phyloP scores from a whole-genome alignment of 2,329 filamentous ascomycete genomes.

The Beauveria medogensis region DNA sequence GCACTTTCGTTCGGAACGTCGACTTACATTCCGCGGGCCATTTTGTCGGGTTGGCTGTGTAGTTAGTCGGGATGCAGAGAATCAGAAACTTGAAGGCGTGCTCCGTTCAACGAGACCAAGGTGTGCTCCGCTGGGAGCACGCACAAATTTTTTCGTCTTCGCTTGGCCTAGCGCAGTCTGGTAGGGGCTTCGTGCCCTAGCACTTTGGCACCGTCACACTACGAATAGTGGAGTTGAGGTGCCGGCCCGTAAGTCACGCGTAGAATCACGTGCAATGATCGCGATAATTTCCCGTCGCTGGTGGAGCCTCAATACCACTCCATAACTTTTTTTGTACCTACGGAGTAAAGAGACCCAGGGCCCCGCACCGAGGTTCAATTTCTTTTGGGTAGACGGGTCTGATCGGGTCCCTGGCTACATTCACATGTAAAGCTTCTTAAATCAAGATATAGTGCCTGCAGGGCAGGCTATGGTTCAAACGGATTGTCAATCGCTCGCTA shows the following conservation, averaged over 20 bases:
- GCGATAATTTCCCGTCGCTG: background rate
- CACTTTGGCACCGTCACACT: background rate
- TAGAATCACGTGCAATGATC: slow-evolving; percentile 7
- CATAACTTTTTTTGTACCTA: too few relatives aligned
- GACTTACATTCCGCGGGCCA: slow-evolving; percentile 58
- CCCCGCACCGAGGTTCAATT: slow-evolving; percentile 6
- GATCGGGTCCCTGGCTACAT: background rate
- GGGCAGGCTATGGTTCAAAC: background rate
- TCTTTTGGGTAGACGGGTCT: slow-evolving; percentile 1
- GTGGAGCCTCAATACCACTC: background rate
- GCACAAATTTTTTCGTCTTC: slow-evolving; percentile 21
- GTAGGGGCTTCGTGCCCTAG: slow-evolving; percentile 29
- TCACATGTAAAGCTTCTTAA: slow-evolving; percentile 1
- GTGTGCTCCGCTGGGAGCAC: slow-evolving; percentile 21
- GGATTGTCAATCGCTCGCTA: slow-evolving; percentile 7
- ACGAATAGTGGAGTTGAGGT: background rate
- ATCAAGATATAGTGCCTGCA: background rate
- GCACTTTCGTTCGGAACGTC: background rate
- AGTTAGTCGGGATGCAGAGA: slow-evolving; percentile 30
- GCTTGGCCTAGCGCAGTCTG: slow-evolving; percentile 19
- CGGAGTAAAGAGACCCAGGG: background rate
- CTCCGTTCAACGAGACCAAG: slow-evolving; percentile 15
- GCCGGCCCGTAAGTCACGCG: slow-evolving; percentile 2
- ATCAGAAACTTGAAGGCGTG: slow-evolving; percentile 19
- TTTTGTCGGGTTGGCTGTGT: slow-evolving; percentile 39